Percentiles rank a stretch among this genome's conserved stretches.
Evolutionary conservation across 129 eudicot species (phyloP).

Genomic region (Helichrysum umbraculigerum): DNA sequence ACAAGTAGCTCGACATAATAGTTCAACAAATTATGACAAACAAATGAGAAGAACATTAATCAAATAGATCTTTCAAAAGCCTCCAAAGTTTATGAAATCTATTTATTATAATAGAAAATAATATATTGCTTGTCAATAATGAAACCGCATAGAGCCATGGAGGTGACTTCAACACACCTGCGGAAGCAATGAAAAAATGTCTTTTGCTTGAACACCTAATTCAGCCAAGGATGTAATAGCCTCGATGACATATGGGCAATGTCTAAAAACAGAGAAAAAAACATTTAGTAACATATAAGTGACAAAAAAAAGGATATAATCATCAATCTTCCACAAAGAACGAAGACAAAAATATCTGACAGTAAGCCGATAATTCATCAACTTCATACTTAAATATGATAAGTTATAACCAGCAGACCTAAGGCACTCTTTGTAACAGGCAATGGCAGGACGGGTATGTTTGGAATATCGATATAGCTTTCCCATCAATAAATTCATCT

Average conservation of each 20-base stretch:
- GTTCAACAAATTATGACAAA: neutral
- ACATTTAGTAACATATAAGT: conserved; percentile 3
- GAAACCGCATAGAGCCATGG: neutral
- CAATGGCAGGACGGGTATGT: conserved; percentile 76
- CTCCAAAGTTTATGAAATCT: neutral
- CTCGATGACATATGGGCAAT: conserved; percentile 76
- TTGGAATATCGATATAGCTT: conserved; percentile 78
- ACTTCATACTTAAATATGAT: conserved; percentile 9
- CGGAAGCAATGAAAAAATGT: conserved; percentile 75
- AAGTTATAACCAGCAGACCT: conserved; percentile 45
- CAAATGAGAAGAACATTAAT: neutral
- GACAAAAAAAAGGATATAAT: conserved; percentile 15
- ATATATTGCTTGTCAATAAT: neutral
- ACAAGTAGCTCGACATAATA: neutral
- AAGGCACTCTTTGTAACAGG: conserved; percentile 86
- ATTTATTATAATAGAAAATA: neutral
- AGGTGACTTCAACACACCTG: conserved; percentile 57
- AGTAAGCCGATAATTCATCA: conserved; percentile 7
- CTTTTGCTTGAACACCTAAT: conserved; percentile 83
- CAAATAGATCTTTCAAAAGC: neutral
- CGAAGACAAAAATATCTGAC: neutral
- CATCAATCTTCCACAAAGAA: neutral
- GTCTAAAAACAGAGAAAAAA: conserved; percentile 51
- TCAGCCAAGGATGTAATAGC: conserved; percentile 90
- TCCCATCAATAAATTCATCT: conserved; percentile 86